phyloP scores from a whole-genome alignment of 192 early-diverging fungal species.

The Phlyctochytrium planicorne region DNA sequence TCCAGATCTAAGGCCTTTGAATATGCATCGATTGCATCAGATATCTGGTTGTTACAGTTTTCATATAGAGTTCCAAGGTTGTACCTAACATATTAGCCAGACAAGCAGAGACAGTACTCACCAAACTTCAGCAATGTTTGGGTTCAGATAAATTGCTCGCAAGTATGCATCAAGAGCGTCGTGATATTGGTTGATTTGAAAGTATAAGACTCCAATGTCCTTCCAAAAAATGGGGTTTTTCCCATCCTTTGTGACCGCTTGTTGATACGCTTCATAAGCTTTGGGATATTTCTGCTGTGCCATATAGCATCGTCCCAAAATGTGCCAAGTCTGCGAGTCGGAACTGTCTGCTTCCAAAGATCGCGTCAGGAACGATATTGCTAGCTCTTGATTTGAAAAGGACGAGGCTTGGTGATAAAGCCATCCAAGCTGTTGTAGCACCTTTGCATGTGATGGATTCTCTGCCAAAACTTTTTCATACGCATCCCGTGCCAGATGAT shows the following conservation, averaged over 20 bases:
- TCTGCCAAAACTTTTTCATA: conserved; percentile 89
- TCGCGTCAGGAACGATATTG: conserved; percentile 77
- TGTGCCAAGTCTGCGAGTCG: conserved; percentile 93
- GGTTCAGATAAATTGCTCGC: conserved; percentile 89
- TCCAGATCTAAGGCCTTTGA: conserved; percentile 89
- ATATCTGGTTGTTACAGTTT: conserved; percentile 94
- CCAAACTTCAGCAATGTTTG: conserved; percentile 96
- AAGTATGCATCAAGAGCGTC: conserved; percentile 98
- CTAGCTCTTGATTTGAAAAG: conserved; percentile 82
- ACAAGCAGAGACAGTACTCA: conserved; percentile 37
- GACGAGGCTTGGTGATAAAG: conserved; percentile 88
- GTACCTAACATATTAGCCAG: conserved; percentile 41
- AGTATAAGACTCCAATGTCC: conserved; percentile 97
- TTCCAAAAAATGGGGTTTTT: conserved; percentile 98
- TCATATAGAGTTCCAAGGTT: conserved; percentile 96
- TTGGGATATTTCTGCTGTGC: conserved; percentile 89
- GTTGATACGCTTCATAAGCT: conserved; percentile 97
- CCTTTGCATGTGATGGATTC: conserved; percentile 92
- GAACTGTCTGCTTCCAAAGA: conserved; percentile 72
- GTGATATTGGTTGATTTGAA: conserved; percentile 91
- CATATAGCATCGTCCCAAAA: conserved; percentile 97
- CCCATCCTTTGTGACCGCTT: conserved; percentile 85
- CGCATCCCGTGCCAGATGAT: conserved; percentile 72
- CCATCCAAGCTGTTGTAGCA: conserved; percentile 94
- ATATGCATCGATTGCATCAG: conserved; percentile 97